Percentiles rank a stretch among this genome's conserved stretches.
phyloP scores from a whole-genome alignment of 148 eudicot species.

The Polygonum aviculare region DNA sequence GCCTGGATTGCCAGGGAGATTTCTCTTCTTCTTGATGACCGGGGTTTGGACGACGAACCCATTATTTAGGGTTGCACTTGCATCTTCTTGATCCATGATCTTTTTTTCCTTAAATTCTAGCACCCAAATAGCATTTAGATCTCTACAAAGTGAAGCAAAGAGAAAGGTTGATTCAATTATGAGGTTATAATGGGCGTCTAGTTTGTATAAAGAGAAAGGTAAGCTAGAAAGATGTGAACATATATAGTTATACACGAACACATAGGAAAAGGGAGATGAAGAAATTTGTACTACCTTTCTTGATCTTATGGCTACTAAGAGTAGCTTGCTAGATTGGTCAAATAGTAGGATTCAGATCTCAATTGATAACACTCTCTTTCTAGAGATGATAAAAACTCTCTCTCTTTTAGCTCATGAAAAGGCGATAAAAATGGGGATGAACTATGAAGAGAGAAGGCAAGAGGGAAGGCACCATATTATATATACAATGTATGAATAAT shows the following conservation, averaged over 20 bases:
- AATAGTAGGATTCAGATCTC: conserved; percentile 9
- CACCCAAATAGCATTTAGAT: neutral
- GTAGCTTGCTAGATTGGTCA: conserved; percentile 8
- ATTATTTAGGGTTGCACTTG: conserved; percentile 21
- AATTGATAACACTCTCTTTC: neutral
- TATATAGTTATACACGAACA: neutral
- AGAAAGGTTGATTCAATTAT: neutral
- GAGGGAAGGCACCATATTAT: conserved; percentile 4
- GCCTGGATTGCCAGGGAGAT: conserved; percentile 72
- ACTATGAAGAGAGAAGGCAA: neutral
- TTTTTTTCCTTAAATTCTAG: neutral
- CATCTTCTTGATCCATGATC: conserved; percentile 50
- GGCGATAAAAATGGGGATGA: neutral
- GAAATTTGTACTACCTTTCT: conserved; percentile 7
- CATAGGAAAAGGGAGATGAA: conserved; percentile 1
- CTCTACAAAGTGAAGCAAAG: neutral
- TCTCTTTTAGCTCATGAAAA: neutral
- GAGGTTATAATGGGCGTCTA: neutral
- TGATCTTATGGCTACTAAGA: neutral
- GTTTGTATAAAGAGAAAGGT: conserved; percentile 7
- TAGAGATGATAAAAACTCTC: neutral
- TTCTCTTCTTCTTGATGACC: conserved; percentile 59
- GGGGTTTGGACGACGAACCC: conserved; percentile 29
- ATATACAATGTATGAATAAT: neutral
- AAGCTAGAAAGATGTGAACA: conserved; percentile 8